These are phyloP conservation scores for Arthroderma uncinatum DNA, from an alignment of 2,329 filamentous ascomycete species.

Conservation along the genomic window DNA sequence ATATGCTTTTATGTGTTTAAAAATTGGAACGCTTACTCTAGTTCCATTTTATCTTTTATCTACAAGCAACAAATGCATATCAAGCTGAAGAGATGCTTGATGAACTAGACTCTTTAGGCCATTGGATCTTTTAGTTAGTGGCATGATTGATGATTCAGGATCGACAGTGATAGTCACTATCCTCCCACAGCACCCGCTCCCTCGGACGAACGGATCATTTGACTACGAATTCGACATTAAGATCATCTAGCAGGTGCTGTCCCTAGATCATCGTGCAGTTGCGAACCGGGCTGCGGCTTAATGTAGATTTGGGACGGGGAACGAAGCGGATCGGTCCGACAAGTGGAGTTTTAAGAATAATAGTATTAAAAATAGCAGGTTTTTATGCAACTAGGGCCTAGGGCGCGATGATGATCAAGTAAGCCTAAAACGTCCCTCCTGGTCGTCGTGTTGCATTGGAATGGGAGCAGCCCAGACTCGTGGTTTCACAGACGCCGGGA, in stretches of 20 bases:
- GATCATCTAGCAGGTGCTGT: background rate
- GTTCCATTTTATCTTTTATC: background rate
- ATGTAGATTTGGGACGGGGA: background rate
- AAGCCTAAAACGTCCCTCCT: background rate
- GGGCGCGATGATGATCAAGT: slow-evolving; percentile 1
- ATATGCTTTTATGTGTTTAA: background rate
- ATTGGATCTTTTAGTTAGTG: too few relatives aligned
- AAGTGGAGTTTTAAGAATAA: background rate
- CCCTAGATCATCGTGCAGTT: background rate
- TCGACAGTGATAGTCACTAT: background rate
- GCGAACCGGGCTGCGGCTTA: background rate
- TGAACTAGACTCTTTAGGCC: too few relatives aligned
- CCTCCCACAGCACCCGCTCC: too few relatives aligned
- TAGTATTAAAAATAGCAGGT: background rate
- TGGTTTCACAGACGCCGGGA: background rate
- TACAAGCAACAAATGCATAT: too few relatives aligned
- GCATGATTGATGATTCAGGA: too few relatives aligned
- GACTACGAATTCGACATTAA: background rate
- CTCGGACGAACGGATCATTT: background rate
- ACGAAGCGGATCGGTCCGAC: background rate
- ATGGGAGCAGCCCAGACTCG: background rate
- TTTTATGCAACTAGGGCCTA: slow-evolving; percentile 1
- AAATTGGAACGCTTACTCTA: background rate
- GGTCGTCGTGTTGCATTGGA: background rate
- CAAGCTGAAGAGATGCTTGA: too few relatives aligned